phyloP scores from a whole-genome alignment of 257 asterid species.

The Gentiana straminea region DNA sequence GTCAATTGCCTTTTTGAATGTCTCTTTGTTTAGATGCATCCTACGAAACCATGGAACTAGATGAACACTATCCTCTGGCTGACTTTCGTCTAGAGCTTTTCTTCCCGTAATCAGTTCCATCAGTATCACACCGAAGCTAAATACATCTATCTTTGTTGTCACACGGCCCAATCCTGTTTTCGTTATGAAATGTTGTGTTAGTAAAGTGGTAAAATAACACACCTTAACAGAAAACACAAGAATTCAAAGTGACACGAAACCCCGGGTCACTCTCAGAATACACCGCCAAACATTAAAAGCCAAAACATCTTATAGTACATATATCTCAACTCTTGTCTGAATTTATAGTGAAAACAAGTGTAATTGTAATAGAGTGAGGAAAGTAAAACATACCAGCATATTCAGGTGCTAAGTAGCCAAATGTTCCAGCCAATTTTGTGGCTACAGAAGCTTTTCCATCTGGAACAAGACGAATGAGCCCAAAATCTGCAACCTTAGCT shows the following conservation, averaged over 20 bases:
- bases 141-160: conserved; percentile 75
- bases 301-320: neutral
- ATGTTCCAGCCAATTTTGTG: conserved; percentile 76
- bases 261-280: too few species aligned
- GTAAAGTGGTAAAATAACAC: neutral
- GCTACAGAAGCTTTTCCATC: conserved; percentile 77
- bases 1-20: conserved; percentile 44
- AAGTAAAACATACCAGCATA: conserved; percentile 34
- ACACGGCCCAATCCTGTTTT: conserved; percentile 70
- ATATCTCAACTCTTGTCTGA: neutral
- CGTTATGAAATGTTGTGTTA: neutral
- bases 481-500: conserved; percentile 89
- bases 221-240: neutral
- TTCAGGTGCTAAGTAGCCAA: conserved; percentile 87
- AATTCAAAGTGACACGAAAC: neutral
- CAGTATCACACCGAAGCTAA: conserved; percentile 69
- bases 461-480: conserved; percentile 84
- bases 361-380: neutral
- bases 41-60: conserved; percentile 81
- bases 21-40: conserved; percentile 43
- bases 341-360: neutral
- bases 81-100: conserved; percentile 48
- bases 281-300: neutral
- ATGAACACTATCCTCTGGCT: conserved; percentile 59
- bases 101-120: conserved; percentile 80